Conservation (phyloP, 1,284 basidiomycete species). For the Papiliotrema laurentii region DNA sequence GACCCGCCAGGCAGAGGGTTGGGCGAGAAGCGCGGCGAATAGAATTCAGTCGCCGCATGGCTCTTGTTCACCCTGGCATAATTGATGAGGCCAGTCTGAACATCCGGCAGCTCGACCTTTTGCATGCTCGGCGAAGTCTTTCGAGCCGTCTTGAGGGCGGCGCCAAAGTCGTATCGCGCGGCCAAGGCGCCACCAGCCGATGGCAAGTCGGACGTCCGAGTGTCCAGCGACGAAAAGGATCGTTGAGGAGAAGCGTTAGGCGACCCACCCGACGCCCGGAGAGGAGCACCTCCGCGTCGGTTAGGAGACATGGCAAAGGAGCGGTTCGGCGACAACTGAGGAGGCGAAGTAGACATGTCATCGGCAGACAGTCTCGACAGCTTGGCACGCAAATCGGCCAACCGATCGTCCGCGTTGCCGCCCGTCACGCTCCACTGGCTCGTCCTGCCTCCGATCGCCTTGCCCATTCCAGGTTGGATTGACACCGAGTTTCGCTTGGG, state of each 20-base stretch:
- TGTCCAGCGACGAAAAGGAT: not conserved
- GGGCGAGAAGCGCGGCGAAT: conserved; percentile 32
- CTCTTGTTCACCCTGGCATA: conserved; percentile 12
- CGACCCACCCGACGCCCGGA: conserved; percentile 1
- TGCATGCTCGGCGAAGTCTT: conserved; percentile 24
- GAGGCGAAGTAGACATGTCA: conserved; percentile 33
- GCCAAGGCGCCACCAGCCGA: conserved; percentile 34
- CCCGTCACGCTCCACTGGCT: conserved; percentile 47
- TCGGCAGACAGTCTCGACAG: conserved; percentile 50
- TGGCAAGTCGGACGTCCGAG: conserved; percentile 3
- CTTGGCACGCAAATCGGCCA: conserved; percentile 51
- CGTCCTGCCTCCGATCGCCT: conserved; percentile 29
- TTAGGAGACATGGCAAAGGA: not conserved
- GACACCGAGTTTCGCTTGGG: conserved; percentile 14
- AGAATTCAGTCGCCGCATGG: conserved; percentile 36
- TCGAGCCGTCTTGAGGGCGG: conserved; percentile 47
- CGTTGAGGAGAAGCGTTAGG: conserved; percentile 10
- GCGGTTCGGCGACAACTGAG: conserved; percentile 13
- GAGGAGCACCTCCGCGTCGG: not conserved
- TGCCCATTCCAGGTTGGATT: conserved; percentile 37
- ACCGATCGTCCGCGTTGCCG: conserved; percentile 39
- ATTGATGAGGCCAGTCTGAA: conserved; percentile 29
- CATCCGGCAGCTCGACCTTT: conserved; percentile 21
- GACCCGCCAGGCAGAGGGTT: conserved; percentile 2
- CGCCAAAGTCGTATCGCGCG: conserved; percentile 53